Conservation (phyloP, 805 yeast genomes). For the Suhomyces kilbournensis region DNA sequence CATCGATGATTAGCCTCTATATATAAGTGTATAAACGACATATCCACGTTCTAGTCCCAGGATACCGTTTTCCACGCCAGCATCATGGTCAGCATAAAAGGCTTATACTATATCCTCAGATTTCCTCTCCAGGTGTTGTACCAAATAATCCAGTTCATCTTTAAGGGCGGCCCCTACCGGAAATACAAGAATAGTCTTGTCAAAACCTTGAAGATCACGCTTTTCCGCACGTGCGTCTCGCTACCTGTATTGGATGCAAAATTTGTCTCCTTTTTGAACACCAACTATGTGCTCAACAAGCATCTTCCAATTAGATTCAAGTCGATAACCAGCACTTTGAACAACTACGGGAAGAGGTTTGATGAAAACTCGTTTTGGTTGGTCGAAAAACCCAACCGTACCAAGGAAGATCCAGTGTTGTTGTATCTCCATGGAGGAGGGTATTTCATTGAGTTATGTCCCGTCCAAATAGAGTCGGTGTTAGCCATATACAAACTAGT, state of each 20-base stretch:
- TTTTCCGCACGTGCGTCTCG: slow-evolving; percentile 6
- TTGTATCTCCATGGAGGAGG: slow-evolving; percentile 43
- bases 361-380: slow-evolving; percentile 35
- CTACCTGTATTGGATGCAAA: background rate
- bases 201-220: slow-evolving; percentile 11
- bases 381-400: slow-evolving; percentile 24
- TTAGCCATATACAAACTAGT: slow-evolving; percentile 28
- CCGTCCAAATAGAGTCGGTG: slow-evolving; percentile 28
- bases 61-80: background rate
- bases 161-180: slow-evolving; percentile 15
- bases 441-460: slow-evolving; percentile 28
- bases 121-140: slow-evolving; percentile 15
- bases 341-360: slow-evolving; percentile 31
- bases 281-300: slow-evolving; percentile 10
- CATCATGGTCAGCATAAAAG: background rate
- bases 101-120: slow-evolving; percentile 2
- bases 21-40: background rate
- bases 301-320: slow-evolving; percentile 5
- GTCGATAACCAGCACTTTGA: slow-evolving; percentile 11
- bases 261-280: slow-evolving; percentile 3
- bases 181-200: slow-evolving; percentile 12
- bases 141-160: slow-evolving; percentile 10
- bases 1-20: background rate
- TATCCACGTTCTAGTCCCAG: background rate
- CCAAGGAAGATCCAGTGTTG: slow-evolving; percentile 27